A percentile compares a stretch with the other conserved stretches of the same genome.
Evolutionary conservation across 352 stramenopile species (phyloP).

Genomic region (Phytophthora podocarpi): DNA sequence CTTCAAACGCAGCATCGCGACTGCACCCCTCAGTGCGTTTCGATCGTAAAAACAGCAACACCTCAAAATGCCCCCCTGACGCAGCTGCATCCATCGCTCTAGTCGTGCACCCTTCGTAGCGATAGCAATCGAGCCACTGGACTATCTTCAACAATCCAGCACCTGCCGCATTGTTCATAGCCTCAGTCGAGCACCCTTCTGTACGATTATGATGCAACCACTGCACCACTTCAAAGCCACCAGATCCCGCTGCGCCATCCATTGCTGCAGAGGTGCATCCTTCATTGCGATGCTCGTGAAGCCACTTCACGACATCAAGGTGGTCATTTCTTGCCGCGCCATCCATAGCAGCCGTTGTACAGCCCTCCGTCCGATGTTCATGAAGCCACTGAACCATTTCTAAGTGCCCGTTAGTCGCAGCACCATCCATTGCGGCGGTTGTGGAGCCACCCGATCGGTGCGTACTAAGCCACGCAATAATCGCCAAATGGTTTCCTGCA

Average conservation of each 20-base stretch:
- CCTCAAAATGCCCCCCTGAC: constrained; percentile 28
- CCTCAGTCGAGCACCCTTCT: constrained; percentile 27
- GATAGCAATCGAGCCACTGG: constrained; percentile 28
- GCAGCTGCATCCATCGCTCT: constrained; percentile 38
- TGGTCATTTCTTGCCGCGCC: constrained; percentile 26
- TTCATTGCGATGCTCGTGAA: constrained; percentile 27
- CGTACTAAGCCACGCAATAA: constrained; percentile 30
- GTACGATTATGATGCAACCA: constrained; percentile 31
- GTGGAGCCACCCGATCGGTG: constrained; percentile 27
- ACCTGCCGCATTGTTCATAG: constrained; percentile 29
- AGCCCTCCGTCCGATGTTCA: constrained; percentile 20
- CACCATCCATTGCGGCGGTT: constrained; percentile 31
- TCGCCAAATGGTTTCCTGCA: constrained; percentile 23
- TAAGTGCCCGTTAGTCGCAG: constrained; percentile 28
- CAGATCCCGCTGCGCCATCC: constrained; percentile 23
- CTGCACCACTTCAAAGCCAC: constrained; percentile 16
- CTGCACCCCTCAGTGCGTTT: constrained; percentile 29
- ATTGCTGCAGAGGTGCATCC: constrained; percentile 32
- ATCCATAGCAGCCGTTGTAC: constrained; percentile 26
- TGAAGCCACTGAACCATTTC: constrained; percentile 37
- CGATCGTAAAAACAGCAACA: constrained; percentile 30
- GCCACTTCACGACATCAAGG: constrained; percentile 25
- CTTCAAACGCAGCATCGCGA: constrained; percentile 33
- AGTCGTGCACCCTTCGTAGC: constrained; percentile 26
- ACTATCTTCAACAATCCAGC: constrained; percentile 28